Base-by-base conservation (phyloP, 768 basidiomycete genomes). In the Leccinum subtestaceum region DNA sequence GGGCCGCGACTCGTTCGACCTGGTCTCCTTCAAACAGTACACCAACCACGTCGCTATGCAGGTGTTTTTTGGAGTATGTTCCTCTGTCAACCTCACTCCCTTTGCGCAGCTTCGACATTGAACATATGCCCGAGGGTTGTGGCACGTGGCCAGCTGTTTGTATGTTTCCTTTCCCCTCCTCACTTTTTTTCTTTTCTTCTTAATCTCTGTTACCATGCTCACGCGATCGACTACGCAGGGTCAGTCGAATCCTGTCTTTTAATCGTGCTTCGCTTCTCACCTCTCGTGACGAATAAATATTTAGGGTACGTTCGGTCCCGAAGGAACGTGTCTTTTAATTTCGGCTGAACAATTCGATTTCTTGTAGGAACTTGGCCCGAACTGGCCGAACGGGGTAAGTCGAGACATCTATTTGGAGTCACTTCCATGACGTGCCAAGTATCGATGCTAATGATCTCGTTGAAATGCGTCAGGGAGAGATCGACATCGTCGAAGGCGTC, bases 91-190 rank as follows among this genome's bases (percentile, higher is more conserved):
- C 55, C 56, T 58, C 21, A 59, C 11, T 3, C 8, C 1, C 13
- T 43, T 48, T 48, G 23, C 8, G 10, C 54, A 73, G 71, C 40
- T 76, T 77, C 36, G 76, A 77, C 53, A 70, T 77, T 19, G 68
- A 23, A 2, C 73, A 74, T 55, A 78, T 77, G 74, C 76, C 77
- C 1, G 63, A 70, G 31, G 77, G 74, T 13, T 78, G 77, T 55
- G 77, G 75, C 0, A 75, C 74, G 8, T 77, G 76, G 75, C 76
- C 75, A 11, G 73, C 73, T 40, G 50, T 74, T 9, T 76, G 75
- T 75, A 21, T 15, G 70, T 72, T 23, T 17, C 27, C 4, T 40
- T 40, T 11, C 36, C 15, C 7, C 6, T 8, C 5, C 40, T 10
- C 10, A 43, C 9, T n/a, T 43, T 19, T 40, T n/a, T 40, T 40